Base-by-base conservation (phyloP, 495 filamentous ascomycete species). In the Monascus purpureus region DNA sequence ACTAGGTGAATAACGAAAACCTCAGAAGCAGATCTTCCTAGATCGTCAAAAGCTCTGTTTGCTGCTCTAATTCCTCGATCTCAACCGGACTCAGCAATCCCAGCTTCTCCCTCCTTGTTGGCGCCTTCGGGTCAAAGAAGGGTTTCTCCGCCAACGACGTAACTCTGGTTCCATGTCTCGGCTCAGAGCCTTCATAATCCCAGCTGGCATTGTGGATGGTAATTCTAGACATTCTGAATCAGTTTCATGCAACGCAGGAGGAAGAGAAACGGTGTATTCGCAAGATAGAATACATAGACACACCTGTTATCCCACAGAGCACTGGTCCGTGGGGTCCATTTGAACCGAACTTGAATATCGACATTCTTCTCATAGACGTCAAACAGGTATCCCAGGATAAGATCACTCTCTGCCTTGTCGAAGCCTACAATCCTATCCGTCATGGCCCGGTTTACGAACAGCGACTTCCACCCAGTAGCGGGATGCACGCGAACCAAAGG, bases 401-500 rank as follows among this genome's bases (percentile, higher is more conserved):
- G 26, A 42, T 80, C 77, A 40, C 68, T 75, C 47, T 79, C 74
- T 1, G 67, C 72, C 38, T 68, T 67, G 40, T 79, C 73, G 0
- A 81, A 47, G 0, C 75, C 76, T 1, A 77, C 68, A 41, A 80
- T 78, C 6, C 70, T 53, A 5, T 61, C 62, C 3, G 75, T 80
- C 67, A 80, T 73, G 4, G 65, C 56, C 8, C 72, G 67, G 44
- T 81, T 81, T 3, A 81, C 76, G 68, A 68, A 81, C 2, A 81
- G 59, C 2, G 74, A 65, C 47, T 77, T 79, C 74, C 75, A 79
- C 8, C 76, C 75, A 0, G 75, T 81, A 0, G 68, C 77, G 2
- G 77, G 78, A 47, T 83, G 77, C 6, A 77, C 72, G 3, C 78
- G 67, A 8, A 83, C 76, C 15, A 83, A 52, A 0, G 75, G 76